A percentile compares a stretch with the other conserved stretches of the same genome.
Evolutionary conservation across 2,329 filamentous ascomycete species (phyloP).

Genomic region (Aspergillus intermedius): DNA sequence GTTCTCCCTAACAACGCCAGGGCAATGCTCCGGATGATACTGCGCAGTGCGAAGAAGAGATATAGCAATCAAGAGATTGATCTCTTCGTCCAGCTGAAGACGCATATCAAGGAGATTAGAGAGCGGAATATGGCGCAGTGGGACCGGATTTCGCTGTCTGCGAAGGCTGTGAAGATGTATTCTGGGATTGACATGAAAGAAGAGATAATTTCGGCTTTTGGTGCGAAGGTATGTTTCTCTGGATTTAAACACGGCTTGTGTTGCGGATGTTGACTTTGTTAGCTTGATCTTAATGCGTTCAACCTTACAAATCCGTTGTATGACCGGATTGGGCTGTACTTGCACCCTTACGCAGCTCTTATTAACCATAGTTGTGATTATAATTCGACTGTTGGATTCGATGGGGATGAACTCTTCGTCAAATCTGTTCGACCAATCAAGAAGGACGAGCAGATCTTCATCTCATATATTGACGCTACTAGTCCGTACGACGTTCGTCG

Average conservation of each 20-base stretch:
- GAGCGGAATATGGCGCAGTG: conserved; percentile 35
- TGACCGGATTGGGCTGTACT: conserved; percentile 53
- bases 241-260: background rate
- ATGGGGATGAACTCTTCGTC: conserved; percentile 45
- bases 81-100: conserved; percentile 39
- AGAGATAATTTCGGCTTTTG: conserved; percentile 38
- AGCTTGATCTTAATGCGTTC: conserved; percentile 54
- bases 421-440: conserved; percentile 49
- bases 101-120: conserved; percentile 45
- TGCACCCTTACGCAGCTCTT: conserved; percentile 49
- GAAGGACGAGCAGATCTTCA: conserved; percentile 52
- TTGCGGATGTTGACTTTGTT: background rate
- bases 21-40: conserved; percentile 49
- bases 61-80: conserved; percentile 34
- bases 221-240: conserved; percentile 37
- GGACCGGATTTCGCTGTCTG: conserved; percentile 47
- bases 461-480: conserved; percentile 56
- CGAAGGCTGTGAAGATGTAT: conserved; percentile 50
- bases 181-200: conserved; percentile 42
- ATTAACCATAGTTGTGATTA: conserved; percentile 59
- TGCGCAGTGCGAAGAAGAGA: conserved; percentile 34
- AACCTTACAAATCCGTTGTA: conserved; percentile 51
- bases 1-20: conserved; percentile 52
- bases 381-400: conserved; percentile 54
- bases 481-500: conserved; percentile 47